Conservation (phyloP, 2,329 filamentous ascomycete genomes). For the Talaromyces sp. region DNA sequence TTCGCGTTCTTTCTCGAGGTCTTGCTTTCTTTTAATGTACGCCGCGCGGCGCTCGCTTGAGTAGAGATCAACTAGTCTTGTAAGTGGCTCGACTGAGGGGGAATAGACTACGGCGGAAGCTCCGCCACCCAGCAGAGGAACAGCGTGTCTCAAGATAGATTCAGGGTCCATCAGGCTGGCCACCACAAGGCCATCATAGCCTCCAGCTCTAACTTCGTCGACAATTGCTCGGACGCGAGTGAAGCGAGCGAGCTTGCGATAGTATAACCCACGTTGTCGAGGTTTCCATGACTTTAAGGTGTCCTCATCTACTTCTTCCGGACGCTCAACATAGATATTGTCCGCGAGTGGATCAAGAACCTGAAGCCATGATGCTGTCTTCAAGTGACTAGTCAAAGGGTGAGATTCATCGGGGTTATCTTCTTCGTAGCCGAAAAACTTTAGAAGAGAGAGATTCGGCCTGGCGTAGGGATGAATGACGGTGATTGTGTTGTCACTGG, state of each 20-base stretch:
- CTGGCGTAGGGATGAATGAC: conserved; percentile 62
- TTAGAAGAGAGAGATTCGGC: conserved; percentile 80
- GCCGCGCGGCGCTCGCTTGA: conserved; percentile 72
- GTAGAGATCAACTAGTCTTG: conserved; percentile 75
- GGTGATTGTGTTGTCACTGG: conserved; percentile 54
- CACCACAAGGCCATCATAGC: conserved; percentile 77
- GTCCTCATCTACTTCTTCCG: conserved; percentile 54
- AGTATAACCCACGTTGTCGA: conserved; percentile 76
- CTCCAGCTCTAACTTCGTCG: conserved; percentile 66
- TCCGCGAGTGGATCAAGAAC: conserved; percentile 73
- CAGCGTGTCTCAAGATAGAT: conserved; percentile 65
- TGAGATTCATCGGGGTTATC: conserved; percentile 61
- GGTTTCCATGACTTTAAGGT: conserved; percentile 68
- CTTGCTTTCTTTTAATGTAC: conserved; percentile 46
- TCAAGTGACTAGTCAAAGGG: conserved; percentile 74
- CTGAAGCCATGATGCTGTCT: conserved; percentile 87
- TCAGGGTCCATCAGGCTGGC: conserved; percentile 77
- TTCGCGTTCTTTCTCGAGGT: conserved; percentile 17
- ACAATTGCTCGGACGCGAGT: conserved; percentile 66
- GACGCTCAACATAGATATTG: conserved; percentile 63
- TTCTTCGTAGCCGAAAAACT: conserved; percentile 82
- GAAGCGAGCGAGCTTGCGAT: conserved; percentile 83
- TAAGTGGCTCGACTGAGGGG: conserved; percentile 72
- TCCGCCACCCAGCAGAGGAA: conserved; percentile 77
- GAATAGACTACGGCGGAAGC: conserved; percentile 83